Conservation (phyloP, 306 rosid species). For the Cucurbita argyrosperma region DNA sequence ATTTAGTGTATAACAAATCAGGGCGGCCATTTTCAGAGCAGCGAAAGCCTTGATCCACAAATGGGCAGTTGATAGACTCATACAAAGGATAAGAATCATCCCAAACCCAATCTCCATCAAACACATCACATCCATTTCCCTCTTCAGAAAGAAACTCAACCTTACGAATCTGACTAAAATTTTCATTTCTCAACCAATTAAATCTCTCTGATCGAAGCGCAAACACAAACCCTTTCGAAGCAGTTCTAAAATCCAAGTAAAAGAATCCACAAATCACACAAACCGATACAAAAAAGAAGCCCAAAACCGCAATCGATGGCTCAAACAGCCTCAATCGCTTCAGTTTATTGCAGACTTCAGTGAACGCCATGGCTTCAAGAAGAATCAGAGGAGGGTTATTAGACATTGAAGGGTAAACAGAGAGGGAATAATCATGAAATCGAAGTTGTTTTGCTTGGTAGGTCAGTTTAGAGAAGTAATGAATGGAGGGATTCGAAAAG, state of each 20-base stretch:
- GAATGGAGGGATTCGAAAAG: constrained; percentile 8
- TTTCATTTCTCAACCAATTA: constrained; percentile 32
- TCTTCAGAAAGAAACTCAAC: constrained; percentile 48
- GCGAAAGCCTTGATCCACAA: constrained; percentile 64
- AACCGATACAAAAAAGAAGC: constrained; percentile 36
- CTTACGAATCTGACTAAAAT: constrained; percentile 14
- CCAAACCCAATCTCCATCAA: constrained; percentile 88
- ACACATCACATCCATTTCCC: constrained; percentile 44
- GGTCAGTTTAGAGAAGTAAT: constrained; percentile 32
- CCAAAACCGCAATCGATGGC: constrained; percentile 51
- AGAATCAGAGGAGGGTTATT: constrained; percentile 17
- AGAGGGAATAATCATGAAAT: neutral
- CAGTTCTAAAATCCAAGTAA: constrained; percentile 38
- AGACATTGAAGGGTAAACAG: constrained; percentile 25
- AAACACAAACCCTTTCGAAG: constrained; percentile 22
- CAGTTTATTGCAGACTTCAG: constrained; percentile 29
- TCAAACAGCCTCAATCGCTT: constrained; percentile 49
- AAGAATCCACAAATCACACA: constrained; percentile 36
- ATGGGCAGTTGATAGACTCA: constrained; percentile 46
- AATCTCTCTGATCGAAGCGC: constrained; percentile 34
- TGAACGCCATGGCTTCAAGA: constrained; percentile 30
- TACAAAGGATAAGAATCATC: constrained; percentile 71
- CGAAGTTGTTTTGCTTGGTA: constrained; percentile 23
- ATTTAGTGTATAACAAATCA: constrained; percentile 73
- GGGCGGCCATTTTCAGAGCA: constrained; percentile 86